A percentile compares a stretch with the other conserved stretches of the same genome.
These are phyloP conservation scores for Metschnikowia peoriensis DNA, from an alignment of 805 yeast genomes.

Conservation along the genomic window DNA sequence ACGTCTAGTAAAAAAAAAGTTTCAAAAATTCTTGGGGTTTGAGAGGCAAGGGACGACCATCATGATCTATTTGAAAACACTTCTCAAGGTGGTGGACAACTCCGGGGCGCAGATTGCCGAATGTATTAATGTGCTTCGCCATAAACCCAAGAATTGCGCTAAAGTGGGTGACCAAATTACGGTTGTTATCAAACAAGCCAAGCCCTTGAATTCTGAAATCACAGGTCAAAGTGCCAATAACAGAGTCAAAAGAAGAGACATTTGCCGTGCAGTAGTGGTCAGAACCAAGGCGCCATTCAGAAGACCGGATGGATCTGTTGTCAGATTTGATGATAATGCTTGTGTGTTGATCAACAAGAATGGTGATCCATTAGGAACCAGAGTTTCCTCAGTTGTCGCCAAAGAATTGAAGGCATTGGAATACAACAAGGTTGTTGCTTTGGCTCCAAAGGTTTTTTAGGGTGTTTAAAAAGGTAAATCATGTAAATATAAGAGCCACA, in stretches of 20 bases:
- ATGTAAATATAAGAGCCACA: slow-evolving; percentile 9
- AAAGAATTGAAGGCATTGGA: slow-evolving; percentile 83
- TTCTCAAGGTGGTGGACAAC: slow-evolving; percentile 90
- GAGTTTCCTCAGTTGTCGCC: slow-evolving; percentile 88
- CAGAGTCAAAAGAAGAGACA: slow-evolving; percentile 91
- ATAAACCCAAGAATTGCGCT: slow-evolving; percentile 81
- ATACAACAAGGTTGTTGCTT: slow-evolving; percentile 78
- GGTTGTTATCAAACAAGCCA: slow-evolving; percentile 90
- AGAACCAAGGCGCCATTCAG: slow-evolving; percentile 78
- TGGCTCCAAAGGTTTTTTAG: slow-evolving; percentile 69
- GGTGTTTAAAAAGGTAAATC: slow-evolving; percentile 4
- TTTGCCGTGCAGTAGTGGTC: slow-evolving; percentile 92
- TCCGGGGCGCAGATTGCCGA: slow-evolving; percentile 94
- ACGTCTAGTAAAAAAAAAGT: slow-evolving; percentile 6
- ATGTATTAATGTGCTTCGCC: slow-evolving; percentile 91
- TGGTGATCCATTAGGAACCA: slow-evolving; percentile 91
- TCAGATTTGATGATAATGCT: slow-evolving; percentile 93
- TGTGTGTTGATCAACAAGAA: slow-evolving; percentile 92
- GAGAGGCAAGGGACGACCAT: slow-evolving; percentile 2
- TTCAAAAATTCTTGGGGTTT: background rate
- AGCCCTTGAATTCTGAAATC: slow-evolving; percentile 66
- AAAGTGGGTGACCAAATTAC: slow-evolving; percentile 89
- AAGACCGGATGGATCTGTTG: slow-evolving; percentile 83
- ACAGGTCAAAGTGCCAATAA: slow-evolving; percentile 73
- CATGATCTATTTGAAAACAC: slow-evolving; percentile 87